phyloP scores from a whole-genome alignment of 257 asterid genomes.

The Rubia yunnanensis region DNA sequence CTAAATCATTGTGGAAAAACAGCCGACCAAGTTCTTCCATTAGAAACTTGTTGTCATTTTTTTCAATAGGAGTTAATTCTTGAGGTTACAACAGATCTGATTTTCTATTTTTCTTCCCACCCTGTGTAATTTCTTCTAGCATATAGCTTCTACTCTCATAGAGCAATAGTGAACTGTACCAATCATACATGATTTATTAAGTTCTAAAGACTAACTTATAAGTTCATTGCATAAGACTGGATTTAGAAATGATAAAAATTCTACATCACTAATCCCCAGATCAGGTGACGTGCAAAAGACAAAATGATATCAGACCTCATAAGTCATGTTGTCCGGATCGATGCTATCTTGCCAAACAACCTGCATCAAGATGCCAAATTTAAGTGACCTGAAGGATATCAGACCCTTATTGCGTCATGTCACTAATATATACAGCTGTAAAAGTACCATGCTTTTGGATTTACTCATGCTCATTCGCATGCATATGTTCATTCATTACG shows the following conservation, averaged over 20 bases:
- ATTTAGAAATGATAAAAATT: not conserved
- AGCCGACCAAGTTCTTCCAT: not conserved
- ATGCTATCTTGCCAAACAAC: conserved; percentile 62
- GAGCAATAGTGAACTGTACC: not conserved
- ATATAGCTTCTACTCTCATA: not conserved
- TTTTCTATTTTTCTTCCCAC: too few relatives aligned
- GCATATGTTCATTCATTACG: not conserved
- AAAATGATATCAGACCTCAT: conserved; percentile 47
- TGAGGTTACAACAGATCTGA: not conserved
- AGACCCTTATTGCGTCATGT: conserved; percentile 2
- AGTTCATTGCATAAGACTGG: conserved; percentile 1
- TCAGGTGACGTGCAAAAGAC: not conserved
- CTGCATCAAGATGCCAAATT: conserved; percentile 24
- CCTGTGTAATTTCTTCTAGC: not conserved
- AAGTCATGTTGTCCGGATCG: conserved; percentile 83
- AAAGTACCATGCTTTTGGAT: not conserved
- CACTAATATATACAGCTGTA: not conserved
- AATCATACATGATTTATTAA: not conserved
- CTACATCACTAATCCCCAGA: not conserved
- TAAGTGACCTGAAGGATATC: not conserved
- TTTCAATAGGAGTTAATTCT: too few relatives aligned
- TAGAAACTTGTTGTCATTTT: not conserved
- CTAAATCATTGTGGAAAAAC: too few relatives aligned
- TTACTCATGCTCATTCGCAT: not conserved
- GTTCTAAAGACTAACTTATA: not conserved